Conservation (phyloP, 371 early-diverging fungal species). For the Dichotomocladium elegans region DNA sequence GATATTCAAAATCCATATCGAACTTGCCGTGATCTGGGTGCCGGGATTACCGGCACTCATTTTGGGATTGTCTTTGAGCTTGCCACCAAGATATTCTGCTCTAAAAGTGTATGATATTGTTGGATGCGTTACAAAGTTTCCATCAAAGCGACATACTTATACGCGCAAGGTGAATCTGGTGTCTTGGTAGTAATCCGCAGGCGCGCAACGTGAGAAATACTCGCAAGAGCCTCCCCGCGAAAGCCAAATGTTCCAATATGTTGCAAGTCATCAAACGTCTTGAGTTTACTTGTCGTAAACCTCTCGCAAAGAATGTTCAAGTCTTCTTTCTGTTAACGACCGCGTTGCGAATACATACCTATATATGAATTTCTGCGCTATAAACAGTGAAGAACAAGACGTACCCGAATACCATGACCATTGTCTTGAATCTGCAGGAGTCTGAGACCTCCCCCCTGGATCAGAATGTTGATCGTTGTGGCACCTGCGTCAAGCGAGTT, state of each 20-base stretch:
- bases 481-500: constrained; percentile 96
- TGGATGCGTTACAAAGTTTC: too few relatives aligned
- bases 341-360: background rate
- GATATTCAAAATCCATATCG: background rate
- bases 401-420: constrained; percentile 90
- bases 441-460: constrained; percentile 90
- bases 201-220: constrained; percentile 92
- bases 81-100: constrained; percentile 84
- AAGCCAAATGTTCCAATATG: constrained; percentile 94
- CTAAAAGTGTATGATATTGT: constrained; percentile 36
- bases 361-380: background rate
- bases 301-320: constrained; percentile 87
- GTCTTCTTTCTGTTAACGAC: constrained; percentile 61
- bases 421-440: constrained; percentile 94
- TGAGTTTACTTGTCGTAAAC: constrained; percentile 95
- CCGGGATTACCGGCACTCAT: constrained; percentile 93
- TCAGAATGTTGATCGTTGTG: constrained; percentile 74
- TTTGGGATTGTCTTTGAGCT: constrained; percentile 74
- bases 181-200: constrained; percentile 89
- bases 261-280: constrained; percentile 81
- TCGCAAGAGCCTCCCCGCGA: constrained; percentile 98
- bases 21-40: constrained; percentile 77
- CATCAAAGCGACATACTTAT: constrained; percentile 46
- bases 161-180: constrained; percentile 78
- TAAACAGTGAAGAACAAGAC: constrained; percentile 2